Percentiles rank a stretch among this genome's conserved stretches.
phyloP scores from a whole-genome alignment of 345 rosid genomes.

The Aurinia saxatilis region DNA sequence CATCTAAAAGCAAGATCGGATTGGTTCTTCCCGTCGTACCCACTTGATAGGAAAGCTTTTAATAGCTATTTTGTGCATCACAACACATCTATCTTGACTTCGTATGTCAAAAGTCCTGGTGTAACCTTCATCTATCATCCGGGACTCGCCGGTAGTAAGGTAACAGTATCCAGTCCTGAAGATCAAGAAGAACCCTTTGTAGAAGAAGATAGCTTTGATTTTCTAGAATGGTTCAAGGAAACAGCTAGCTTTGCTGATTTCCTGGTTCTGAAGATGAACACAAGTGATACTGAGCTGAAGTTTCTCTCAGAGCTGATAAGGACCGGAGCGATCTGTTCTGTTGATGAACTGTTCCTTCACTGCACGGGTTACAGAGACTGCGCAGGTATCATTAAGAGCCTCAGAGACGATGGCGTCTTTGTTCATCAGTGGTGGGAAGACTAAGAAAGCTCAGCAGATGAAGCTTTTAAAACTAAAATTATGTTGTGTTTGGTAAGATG shows the following conservation, averaged over 20 bases:
- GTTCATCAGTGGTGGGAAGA: constrained; percentile 91
- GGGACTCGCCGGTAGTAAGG: constrained; percentile 41
- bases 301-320: constrained; percentile 50
- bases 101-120: constrained; percentile 62
- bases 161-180: constrained; percentile 4
- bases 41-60: constrained; percentile 48
- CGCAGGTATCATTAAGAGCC: constrained; percentile 44
- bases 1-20: constrained; percentile 38
- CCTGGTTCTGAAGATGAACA: constrained; percentile 74
- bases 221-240: constrained; percentile 73
- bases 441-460: constrained; percentile 14
- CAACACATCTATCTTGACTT: constrained; percentile 63
- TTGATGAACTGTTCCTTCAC: constrained; percentile 70
- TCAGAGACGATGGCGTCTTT: constrained; percentile 64
- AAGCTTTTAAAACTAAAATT: constrained; percentile 13
- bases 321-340: constrained; percentile 64
- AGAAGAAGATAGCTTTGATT: constrained; percentile 56
- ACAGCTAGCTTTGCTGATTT: constrained; percentile 64
- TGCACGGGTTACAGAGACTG: constrained; percentile 48
- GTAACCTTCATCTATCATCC: constrained; percentile 75
- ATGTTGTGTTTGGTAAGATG: not conserved
- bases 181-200: constrained; percentile 39
- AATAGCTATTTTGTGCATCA: constrained; percentile 70
- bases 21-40: constrained; percentile 70
- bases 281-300: constrained; percentile 49